Base-by-base conservation (phyloP, 805 yeast genomes). In the Candida maesae region DNA sequence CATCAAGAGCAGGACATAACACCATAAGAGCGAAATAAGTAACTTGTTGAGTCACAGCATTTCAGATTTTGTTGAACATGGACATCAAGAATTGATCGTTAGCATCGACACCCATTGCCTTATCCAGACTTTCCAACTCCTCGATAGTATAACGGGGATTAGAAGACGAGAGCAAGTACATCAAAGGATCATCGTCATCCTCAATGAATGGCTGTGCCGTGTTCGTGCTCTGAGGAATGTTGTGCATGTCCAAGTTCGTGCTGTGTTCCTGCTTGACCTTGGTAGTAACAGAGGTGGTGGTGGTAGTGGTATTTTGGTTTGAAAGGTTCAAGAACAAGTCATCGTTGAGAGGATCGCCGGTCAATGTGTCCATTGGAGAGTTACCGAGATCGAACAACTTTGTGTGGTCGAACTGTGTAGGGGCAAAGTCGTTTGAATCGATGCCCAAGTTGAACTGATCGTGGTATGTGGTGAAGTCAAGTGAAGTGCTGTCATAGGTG, bases 31-130 rank as follows among this genome's bases (percentile, higher is more conserved):
- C n/a, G n/a, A n/a, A n/a, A n/a, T n/a, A n/a, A n/a, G n/a, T n/a
- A n/a, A n/a, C n/a, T n/a, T n/a, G n/a, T n/a, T n/a, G n/a, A n/a
- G n/a, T n/a, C n/a, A n/a, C n/a, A n/a, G n/a, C n/a, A n/a, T 5
- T 13, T 44, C 44, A 52, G 39, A 46, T 47, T 26, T 40, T 51
- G 45, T 47, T 48, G 34, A 56, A 56, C 53, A 49, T 53, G 17
- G 53, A 46, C 50, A 56, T 45, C 36, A 56, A 31, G 39, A 51
- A 37, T 30, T 50, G 46, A 38, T 56, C 59, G 36, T 51, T 51
- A 19, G 46, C 52, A 40, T 55, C 58, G 24, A 53, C 45, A 1
- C 60, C 59, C 59, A 56, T 52, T 2, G 59, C 61, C 39, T 55
- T 56, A 39, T 56, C 59, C 46, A 56, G 27, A 29, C 41, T 49